Base-by-base conservation (phyloP, 208 protist genomes). In the Acanthamoeba sp. region DNA sequence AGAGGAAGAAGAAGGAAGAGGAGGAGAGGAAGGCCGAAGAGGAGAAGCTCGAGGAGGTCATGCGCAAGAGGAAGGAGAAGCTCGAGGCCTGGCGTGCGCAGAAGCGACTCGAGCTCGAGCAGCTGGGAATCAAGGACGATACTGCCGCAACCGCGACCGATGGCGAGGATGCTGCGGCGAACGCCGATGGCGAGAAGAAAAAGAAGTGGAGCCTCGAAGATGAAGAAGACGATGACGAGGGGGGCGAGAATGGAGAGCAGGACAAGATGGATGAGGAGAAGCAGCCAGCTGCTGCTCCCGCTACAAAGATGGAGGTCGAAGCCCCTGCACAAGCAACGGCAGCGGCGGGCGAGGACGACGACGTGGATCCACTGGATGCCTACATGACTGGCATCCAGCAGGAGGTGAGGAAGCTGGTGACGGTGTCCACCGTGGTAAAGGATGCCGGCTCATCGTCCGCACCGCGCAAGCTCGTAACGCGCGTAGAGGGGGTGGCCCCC, bases 351-450 rank as follows among this genome's bases (percentile, higher is more conserved):
- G 84, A 32, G 27, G 73, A 55, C 0, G 84, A 96, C 20, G 96
- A 98, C 4, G 84, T 97, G 3, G 97, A 98, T 90, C 95, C 97
- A 27, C 91, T 98, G 0, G 97, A 98, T 64, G 97, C 97, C 22
- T 98, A 94, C 95, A 98, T 98, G 97, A 93, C 40, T 34, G 66
- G 50, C n/a, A 87, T 98, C 20, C 48, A 95, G 27, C 76, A 52
- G 45, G 84, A 97, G 89, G 95, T 94, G 29, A 45, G 66, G n/a
- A 59, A 95, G 64, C 45, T 96, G n/a, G 34, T 66, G 48, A 66
- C 82, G 27, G 42, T 93, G 64, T 14, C 22, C 7, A 82, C 36
- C n/a, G 32, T 78, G 22, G 3, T 34, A 4, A 55, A 45, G 52
- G 48, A 52, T 1, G 64, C 29, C 57, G 64, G 32, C 66, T 40